Evolutionary conservation across 2,329 filamentous ascomycete genomes (phyloP).

Genomic region (Epicoccum nigrum): DNA sequence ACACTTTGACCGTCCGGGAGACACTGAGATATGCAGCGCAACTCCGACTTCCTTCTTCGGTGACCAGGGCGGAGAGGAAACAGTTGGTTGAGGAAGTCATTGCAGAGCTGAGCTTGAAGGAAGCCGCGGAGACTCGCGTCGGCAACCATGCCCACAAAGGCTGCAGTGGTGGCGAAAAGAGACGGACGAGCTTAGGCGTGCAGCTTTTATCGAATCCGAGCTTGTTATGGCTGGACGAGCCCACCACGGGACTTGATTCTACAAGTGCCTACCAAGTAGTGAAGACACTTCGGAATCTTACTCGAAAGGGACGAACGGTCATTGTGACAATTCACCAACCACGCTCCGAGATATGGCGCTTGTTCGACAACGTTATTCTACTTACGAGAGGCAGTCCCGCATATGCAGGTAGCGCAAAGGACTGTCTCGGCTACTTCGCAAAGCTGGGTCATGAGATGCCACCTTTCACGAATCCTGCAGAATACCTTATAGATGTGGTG

Average conservation of each 20-base stretch:
- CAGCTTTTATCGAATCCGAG: constrained; percentile 81
- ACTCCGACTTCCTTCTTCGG: constrained; percentile 69
- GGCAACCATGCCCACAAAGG: constrained; percentile 74
- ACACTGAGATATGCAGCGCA: constrained; percentile 76
- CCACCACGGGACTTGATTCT: constrained; percentile 76
- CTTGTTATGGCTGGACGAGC: constrained; percentile 78
- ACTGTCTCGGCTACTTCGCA: constrained; percentile 70
- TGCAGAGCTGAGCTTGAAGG: constrained; percentile 74
- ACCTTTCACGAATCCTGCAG: constrained; percentile 77
- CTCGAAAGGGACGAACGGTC: constrained; percentile 71
- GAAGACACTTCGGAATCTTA: constrained; percentile 70
- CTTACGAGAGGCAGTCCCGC: constrained; percentile 71
- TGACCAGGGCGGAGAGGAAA: constrained; percentile 63
- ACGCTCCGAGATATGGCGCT: constrained; percentile 77
- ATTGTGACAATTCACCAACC: constrained; percentile 80
- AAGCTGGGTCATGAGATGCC: constrained; percentile 66
- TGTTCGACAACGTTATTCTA: constrained; percentile 75
- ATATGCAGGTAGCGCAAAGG: constrained; percentile 66
- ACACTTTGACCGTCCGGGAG: constrained; percentile 76
- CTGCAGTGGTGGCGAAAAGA: constrained; percentile 80
- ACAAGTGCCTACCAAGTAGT: constrained; percentile 78
- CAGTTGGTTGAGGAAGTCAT: constrained; percentile 78
- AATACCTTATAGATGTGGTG: constrained; percentile 75
- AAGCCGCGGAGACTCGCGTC: constrained; percentile 76
- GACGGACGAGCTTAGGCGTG: constrained; percentile 76